Percentiles rank a stretch among this genome's conserved stretches.
Conservation (phyloP, 805 yeast species). For the Kazachstania kunashirensis region DNA sequence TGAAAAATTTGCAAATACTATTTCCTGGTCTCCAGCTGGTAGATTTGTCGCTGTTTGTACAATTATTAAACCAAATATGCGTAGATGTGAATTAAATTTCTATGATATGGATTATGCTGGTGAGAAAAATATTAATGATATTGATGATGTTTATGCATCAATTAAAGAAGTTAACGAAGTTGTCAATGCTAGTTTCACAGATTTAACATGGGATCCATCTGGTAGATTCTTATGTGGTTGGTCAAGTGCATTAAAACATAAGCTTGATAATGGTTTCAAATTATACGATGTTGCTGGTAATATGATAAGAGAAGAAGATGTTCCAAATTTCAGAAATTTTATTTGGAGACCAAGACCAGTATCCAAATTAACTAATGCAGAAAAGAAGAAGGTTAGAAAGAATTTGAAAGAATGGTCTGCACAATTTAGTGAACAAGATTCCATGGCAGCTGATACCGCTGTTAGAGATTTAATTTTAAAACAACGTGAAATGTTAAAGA, state of each 20-base stretch:
- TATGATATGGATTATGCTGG: conserved; percentile 82
- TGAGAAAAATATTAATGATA: conserved; percentile 32
- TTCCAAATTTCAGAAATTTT: conserved; percentile 80
- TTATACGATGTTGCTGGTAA: conserved; percentile 78
- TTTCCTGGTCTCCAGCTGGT: conserved; percentile 88
- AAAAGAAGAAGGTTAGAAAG: conserved; percentile 83
- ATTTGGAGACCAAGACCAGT: conserved; percentile 97
- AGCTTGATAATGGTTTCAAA: conserved; percentile 83
- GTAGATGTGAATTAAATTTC: conserved; percentile 67
- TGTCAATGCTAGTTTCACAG: conserved; percentile 69
- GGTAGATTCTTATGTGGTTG: conserved; percentile 85
- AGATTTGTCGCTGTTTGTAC: conserved; percentile 59
- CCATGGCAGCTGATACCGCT: conserved; percentile 91
- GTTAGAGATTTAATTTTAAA: conserved; percentile 77
- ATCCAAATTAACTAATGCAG: conserved; percentile 61
- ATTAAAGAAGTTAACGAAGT: conserved; percentile 54
- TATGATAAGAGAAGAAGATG: conserved; percentile 59
- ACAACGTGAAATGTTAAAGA: conserved; percentile 72
- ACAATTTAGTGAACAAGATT: conserved; percentile 89
- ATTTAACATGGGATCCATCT: conserved; percentile 88
- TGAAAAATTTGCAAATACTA: conserved; percentile 58
- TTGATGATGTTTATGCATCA: conserved; percentile 43
- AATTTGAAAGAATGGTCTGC: conserved; percentile 81
- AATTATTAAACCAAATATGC: conserved; percentile 36
- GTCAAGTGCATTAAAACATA: conserved; percentile 79